Percentiles rank a stretch among this genome's conserved stretches.
These are phyloP conservation scores for Buddleja alternifolia DNA, from an alignment of 257 asterid species.

Conservation along the genomic window DNA sequence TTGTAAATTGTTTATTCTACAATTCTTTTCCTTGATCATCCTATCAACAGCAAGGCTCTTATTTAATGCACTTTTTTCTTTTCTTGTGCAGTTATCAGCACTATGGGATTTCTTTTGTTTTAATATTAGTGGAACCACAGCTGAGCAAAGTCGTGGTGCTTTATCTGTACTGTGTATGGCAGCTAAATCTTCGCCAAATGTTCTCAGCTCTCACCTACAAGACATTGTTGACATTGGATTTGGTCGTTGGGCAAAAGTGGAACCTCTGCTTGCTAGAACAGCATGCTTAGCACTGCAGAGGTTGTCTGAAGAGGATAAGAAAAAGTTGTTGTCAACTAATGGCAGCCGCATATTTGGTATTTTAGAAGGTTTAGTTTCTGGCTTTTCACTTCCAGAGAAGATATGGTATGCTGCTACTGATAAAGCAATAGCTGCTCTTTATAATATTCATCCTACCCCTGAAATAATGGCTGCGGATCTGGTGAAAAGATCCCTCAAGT, in stretches of 20 bases:
- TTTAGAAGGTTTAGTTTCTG: slow-evolving; percentile 68
- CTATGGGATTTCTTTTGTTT: slow-evolving; percentile 97
- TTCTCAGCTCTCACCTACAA: slow-evolving; percentile 89
- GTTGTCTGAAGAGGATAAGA: slow-evolving; percentile 88
- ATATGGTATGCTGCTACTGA: slow-evolving; percentile 95
- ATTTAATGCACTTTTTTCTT: slow-evolving; percentile 16
- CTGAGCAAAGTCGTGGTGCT: slow-evolving; percentile 96
- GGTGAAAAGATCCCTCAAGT: slow-evolving; percentile 74
- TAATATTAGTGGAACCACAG: slow-evolving; percentile 87
- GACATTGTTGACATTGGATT: slow-evolving; percentile 95
- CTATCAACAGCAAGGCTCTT: slow-evolving; percentile 16
- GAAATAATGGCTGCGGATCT: slow-evolving; percentile 70
- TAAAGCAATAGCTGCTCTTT: slow-evolving; percentile 79
- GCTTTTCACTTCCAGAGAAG: slow-evolving; percentile 72
- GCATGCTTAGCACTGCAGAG: slow-evolving; percentile 89
- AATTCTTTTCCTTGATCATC: slow-evolving; percentile 10
- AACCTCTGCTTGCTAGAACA: slow-evolving; percentile 91
- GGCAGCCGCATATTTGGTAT: slow-evolving; percentile 77
- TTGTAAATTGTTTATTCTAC: not conserved
- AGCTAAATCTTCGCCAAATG: slow-evolving; percentile 70
- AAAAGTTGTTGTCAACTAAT: slow-evolving; percentile 61
- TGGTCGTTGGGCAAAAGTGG: slow-evolving; percentile 97
- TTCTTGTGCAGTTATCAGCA: slow-evolving; percentile 76
- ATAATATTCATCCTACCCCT: slow-evolving; percentile 85
- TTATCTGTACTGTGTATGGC: slow-evolving; percentile 93